Conservation (phyloP, 768 basidiomycete genomes). For the Tylopilus plumbeoviolaceoides region DNA sequence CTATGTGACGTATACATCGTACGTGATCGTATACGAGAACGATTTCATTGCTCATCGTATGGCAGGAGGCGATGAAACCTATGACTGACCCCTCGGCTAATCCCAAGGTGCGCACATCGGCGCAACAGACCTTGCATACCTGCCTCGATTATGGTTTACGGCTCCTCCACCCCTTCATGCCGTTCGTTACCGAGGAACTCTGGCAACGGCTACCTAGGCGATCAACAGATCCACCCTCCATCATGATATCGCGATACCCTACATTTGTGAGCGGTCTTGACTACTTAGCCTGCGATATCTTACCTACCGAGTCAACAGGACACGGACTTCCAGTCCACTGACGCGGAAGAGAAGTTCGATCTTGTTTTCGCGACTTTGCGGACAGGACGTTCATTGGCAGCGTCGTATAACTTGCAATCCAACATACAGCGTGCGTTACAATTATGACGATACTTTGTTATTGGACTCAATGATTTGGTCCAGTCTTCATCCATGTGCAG, state of each 20-base stretch:
- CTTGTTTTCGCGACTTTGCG: slow-evolving; percentile 77
- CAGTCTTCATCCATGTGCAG: slow-evolving; percentile 73
- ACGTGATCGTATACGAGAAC: slow-evolving; percentile 26
- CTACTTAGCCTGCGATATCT: neutral
- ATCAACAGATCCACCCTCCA: slow-evolving; percentile 75
- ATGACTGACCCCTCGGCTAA: slow-evolving; percentile 83
- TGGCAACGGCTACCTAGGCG: slow-evolving; percentile 95
- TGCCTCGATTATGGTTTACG: slow-evolving; percentile 89
- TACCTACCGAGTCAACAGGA: slow-evolving; percentile 41
- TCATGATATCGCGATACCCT: slow-evolving; percentile 89
- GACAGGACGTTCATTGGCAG: slow-evolving; percentile 45
- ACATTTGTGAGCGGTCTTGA: slow-evolving; percentile 51
- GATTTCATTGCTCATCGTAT: slow-evolving; percentile 2
- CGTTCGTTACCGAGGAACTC: slow-evolving; percentile 96
- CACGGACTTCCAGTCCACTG: slow-evolving; percentile 51
- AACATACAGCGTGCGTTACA: slow-evolving; percentile 45
- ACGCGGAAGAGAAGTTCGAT: slow-evolving; percentile 84
- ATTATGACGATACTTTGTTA: neutral
- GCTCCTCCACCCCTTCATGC: slow-evolving; percentile 97
- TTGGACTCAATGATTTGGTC: slow-evolving; percentile 2
- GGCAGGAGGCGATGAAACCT: slow-evolving; percentile 96
- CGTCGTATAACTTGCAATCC: slow-evolving; percentile 82
- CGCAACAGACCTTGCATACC: slow-evolving; percentile 94
- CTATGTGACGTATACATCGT: slow-evolving; percentile 99
- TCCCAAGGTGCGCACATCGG: slow-evolving; percentile 62